A percentile compares a stretch with the other conserved stretches of the same genome.
Conservation (phyloP, 2,329 filamentous ascomycete genomes). For the Mariannaea elegans region DNA sequence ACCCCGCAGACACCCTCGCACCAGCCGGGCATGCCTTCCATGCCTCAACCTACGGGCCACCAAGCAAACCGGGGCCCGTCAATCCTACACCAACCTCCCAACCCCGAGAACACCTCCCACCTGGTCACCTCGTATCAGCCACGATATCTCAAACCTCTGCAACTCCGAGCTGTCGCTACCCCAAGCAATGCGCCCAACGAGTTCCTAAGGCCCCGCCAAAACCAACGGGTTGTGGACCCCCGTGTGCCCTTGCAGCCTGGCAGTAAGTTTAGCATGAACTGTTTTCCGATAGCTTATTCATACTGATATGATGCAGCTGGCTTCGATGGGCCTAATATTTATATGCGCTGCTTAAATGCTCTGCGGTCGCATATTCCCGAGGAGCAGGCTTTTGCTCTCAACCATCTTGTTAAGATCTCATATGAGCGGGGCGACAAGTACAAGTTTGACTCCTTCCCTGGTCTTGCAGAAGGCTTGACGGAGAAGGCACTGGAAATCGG, state of each 20-base stretch:
- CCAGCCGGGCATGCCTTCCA: conserved; percentile 43
- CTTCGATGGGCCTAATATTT: conserved; percentile 86
- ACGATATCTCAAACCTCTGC: conserved; percentile 66
- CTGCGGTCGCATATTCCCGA: conserved; percentile 80
- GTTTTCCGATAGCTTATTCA: background rate
- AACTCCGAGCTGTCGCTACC: conserved; percentile 77
- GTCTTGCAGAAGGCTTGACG: conserved; percentile 86
- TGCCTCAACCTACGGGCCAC: conserved; percentile 42
- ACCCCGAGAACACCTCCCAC: conserved; percentile 64
- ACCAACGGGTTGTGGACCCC: conserved; percentile 47
- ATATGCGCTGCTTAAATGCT: conserved; percentile 85
- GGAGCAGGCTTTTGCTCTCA: conserved; percentile 92
- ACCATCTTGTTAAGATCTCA: conserved; percentile 94
- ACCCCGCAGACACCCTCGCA: conserved; percentile 44
- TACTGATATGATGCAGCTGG: conserved; percentile 51
- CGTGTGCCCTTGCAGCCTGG: conserved; percentile 66
- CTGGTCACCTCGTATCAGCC: conserved; percentile 77
- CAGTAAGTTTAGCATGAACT: conserved; percentile 56
- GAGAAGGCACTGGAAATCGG: conserved; percentile 85
- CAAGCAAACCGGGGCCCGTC: conserved; percentile 54
- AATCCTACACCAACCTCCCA: conserved; percentile 61
- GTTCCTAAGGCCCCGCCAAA: conserved; percentile 61
- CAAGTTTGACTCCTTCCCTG: conserved; percentile 90
- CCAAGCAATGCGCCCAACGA: conserved; percentile 77
- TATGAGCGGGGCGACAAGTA: conserved; percentile 96